A percentile compares a stretch with the other conserved stretches of the same genome.
These are phyloP conservation scores for Lentinula aciculospora DNA, from an alignment of 768 basidiomycete species.

Conservation along the genomic window DNA sequence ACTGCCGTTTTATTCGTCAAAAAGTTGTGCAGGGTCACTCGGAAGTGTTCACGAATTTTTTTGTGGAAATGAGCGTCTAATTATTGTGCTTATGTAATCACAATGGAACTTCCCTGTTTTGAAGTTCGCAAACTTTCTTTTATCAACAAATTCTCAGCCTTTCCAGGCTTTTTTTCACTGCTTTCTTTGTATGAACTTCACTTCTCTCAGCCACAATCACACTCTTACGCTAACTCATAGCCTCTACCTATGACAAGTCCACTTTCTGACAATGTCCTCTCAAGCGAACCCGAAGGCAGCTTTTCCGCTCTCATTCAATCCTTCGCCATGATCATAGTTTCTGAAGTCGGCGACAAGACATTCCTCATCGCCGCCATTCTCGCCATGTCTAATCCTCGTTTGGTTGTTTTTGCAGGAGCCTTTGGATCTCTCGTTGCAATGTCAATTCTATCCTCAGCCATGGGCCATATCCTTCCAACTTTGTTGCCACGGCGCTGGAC, in stretches of 20 bases:
- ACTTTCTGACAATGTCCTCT: neutral
- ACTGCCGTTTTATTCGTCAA: too few relatives aligned
- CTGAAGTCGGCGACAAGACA: slow-evolving; percentile 96
- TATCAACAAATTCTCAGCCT: neutral
- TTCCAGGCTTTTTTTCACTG: neutral
- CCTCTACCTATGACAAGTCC: neutral
- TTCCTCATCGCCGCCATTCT: slow-evolving; percentile 81
- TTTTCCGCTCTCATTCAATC: slow-evolving; percentile 66
- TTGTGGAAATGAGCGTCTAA: neutral
- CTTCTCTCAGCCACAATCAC: neutral
- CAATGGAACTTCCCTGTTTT: too few relatives aligned
- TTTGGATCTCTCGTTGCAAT: slow-evolving; percentile 85
- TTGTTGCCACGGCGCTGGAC: slow-evolving; percentile 74
- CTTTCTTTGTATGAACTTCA: neutral
- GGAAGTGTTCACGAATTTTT: neutral
- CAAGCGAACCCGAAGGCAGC: slow-evolving; percentile 18
- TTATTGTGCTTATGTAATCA: too few relatives aligned
- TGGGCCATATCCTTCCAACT: slow-evolving; percentile 85
- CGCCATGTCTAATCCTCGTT: slow-evolving; percentile 87
- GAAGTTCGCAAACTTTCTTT: too few relatives aligned
- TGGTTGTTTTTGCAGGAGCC: slow-evolving; percentile 84
- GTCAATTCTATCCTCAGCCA: slow-evolving; percentile 89
- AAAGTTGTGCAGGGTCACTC: neutral
- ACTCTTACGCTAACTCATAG: neutral
- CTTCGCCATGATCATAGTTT: slow-evolving; percentile 87